These are phyloP conservation scores for Salix udensis DNA, from an alignment of 345 rosid species.

Conservation along the genomic window DNA sequence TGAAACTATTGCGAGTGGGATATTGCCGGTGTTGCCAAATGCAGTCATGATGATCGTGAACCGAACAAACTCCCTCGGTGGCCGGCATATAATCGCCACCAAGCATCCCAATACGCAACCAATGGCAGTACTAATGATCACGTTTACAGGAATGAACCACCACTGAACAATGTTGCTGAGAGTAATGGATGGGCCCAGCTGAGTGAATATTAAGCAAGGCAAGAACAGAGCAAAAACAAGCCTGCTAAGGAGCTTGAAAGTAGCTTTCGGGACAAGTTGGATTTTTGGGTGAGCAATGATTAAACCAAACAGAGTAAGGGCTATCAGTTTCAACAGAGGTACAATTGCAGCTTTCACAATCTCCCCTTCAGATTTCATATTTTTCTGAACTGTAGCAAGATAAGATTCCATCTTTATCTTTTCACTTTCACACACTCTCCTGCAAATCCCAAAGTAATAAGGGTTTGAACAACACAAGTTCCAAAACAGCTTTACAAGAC, in stretches of 20 bases:
- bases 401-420: too few species aligned
- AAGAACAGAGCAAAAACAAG: conserved; percentile 34
- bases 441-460: too few species aligned
- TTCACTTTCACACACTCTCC: too few species aligned
- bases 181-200: conserved; percentile 27
- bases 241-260: conserved; percentile 33
- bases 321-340: too few species aligned
- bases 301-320: conserved; percentile 16
- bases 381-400: too few species aligned
- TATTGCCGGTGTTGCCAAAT: conserved; percentile 45
- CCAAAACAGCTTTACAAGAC: too few species aligned
- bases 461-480: too few species aligned
- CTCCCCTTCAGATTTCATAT: too few species aligned
- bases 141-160: conserved; percentile 49
- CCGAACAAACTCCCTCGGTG: conserved; percentile 34
- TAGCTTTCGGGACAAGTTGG: conserved; percentile 35
- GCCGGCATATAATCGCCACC: conserved; percentile 34
- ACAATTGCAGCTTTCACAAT: too few species aligned
- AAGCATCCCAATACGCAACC: conserved; percentile 34
- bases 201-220: conserved; percentile 42
- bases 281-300: conserved; percentile 23
- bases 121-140: conserved; percentile 26
- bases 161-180: conserved; percentile 18
- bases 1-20: conserved; percentile 29
- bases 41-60: conserved; percentile 40